Evolutionary conservation across 2,329 filamentous ascomycete species (phyloP).

Genomic region (Fusarium staphyleae): DNA sequence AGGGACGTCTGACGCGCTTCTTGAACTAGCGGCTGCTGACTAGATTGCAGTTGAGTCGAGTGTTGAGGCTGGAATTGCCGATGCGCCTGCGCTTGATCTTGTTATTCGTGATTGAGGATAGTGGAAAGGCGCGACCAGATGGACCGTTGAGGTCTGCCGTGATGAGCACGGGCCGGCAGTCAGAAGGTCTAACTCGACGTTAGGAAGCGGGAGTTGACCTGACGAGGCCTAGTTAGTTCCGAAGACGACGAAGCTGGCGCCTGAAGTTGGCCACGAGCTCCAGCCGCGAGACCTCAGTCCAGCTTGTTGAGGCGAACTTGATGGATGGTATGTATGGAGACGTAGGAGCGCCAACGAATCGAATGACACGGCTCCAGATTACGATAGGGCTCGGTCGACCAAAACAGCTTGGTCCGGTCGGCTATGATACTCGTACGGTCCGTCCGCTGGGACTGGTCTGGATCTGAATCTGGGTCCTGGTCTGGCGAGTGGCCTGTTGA

Average conservation of each 20-base stretch:
- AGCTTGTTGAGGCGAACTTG: not conserved
- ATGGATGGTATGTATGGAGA: no score
- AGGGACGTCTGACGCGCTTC: slow-evolving; percentile 7
- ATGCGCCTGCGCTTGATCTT: slow-evolving; percentile 18
- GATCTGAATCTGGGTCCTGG: slow-evolving; percentile 38
- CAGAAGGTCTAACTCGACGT: slow-evolving; percentile 3
- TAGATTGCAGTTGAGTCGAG: not conserved
- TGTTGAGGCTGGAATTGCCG: not conserved
- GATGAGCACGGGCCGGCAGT: slow-evolving; percentile 4
- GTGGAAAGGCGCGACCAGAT: slow-evolving; percentile 13
- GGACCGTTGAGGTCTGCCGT: slow-evolving; percentile 11
- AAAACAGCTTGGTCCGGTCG: slow-evolving; percentile 34
- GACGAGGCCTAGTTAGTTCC: not conserved
- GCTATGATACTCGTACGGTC: slow-evolving; percentile 33
- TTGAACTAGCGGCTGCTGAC: slow-evolving; percentile 9
- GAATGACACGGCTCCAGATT: slow-evolving; percentile 35
- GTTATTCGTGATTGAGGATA: slow-evolving; percentile 13
- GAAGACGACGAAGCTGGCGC: slow-evolving; percentile 18
- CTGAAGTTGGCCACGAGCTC: slow-evolving; percentile 15
- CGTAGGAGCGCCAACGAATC: slow-evolving; percentile 27
- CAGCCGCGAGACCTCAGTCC: slow-evolving; percentile 15
- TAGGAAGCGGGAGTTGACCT: slow-evolving; percentile 3
- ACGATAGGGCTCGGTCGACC: slow-evolving; percentile 35
- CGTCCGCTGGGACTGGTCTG: slow-evolving; percentile 37
- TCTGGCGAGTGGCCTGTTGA: slow-evolving; percentile 28